Evolutionary conservation across 345 rosid species (phyloP), one percentile per base, ranked within the genome.

Genomic region (Balakata baccata): DNA sequence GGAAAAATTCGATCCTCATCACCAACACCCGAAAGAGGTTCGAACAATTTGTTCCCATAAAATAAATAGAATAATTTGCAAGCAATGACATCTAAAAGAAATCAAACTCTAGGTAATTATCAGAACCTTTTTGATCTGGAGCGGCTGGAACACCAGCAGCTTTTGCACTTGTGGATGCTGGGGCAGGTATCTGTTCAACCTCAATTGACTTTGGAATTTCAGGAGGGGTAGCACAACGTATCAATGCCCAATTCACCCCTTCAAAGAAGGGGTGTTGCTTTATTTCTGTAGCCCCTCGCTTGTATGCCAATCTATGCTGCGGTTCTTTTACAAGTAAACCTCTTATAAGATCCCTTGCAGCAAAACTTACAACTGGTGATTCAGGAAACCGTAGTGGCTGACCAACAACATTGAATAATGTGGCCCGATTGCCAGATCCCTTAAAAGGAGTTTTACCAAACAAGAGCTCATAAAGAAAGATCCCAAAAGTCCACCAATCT

Each of bases 401-500:
- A 68, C 97, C 98, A 54, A 93, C 93, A 20, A 93, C 95, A 78
- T 93, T 93, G 83, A 89, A 93, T 62, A 93, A 73, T 5, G 95
- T 91, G 11, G 92, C 93, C 5, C 97, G 86, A 76, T 93, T 93
- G 57, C 95, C 97, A 14, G 95, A 89, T 47, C 97, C 98, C 81
- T 93, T 93, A 74, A 91, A 93, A 64, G 98, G 98, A 13, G 98
- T 93, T 85, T 86, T 89, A 77, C 98, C 98, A 50, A 87, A 89
- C 81, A 93, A 81, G 72, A 93, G 89, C 73, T 93, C 98, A 61
- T 87, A 91, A 9, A 93, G 81, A 78, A 93, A 91, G 69, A 91
- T 93, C 71, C 98, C 97, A 75, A 83, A 89, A 73, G 97, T 93
- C 98, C 98, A 93, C 98, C 98, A 93, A 76, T 93, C 98, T 16